These are phyloP conservation scores for Tephrocybe sp. DNA, from an alignment of 768 basidiomycete species.

Conservation along the genomic window DNA sequence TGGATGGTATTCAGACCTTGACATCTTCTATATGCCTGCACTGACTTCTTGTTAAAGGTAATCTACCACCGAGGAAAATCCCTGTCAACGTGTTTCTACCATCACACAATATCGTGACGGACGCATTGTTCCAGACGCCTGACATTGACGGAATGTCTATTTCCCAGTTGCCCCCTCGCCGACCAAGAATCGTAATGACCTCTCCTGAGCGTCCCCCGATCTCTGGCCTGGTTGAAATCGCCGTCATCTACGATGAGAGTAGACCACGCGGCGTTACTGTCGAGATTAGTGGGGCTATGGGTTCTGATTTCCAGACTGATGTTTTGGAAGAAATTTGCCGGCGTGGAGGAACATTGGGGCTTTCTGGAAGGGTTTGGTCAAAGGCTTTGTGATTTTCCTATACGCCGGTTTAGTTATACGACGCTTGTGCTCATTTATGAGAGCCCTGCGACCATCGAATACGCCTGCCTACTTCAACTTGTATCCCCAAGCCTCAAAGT, in stretches of 20 bases:
- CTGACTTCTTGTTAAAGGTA: constrained; percentile 38
- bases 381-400: constrained; percentile 28
- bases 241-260: constrained; percentile 59
- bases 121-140: constrained; percentile 44
- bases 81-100: constrained; percentile 74
- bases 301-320: constrained; percentile 49
- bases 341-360: constrained; percentile 67
- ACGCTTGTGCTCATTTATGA: not conserved
- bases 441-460: too few relatives aligned
- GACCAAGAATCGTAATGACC: constrained; percentile 62
- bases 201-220: constrained; percentile 66
- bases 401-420: not conserved
- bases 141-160: constrained; percentile 37
- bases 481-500: too few relatives aligned
- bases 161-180: constrained; percentile 34
- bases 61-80: constrained; percentile 55
- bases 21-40: constrained; percentile 5
- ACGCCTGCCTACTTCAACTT: too few relatives aligned
- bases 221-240: constrained; percentile 64
- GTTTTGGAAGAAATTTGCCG: constrained; percentile 70
- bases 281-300: constrained; percentile 60
- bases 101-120: constrained; percentile 31
- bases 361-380: constrained; percentile 69
- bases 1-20: constrained; percentile 50
- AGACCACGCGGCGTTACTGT: constrained; percentile 56